phyloP scores from a whole-genome alignment of 192 early-diverging fungal species.

The Coemansia sp. region DNA sequence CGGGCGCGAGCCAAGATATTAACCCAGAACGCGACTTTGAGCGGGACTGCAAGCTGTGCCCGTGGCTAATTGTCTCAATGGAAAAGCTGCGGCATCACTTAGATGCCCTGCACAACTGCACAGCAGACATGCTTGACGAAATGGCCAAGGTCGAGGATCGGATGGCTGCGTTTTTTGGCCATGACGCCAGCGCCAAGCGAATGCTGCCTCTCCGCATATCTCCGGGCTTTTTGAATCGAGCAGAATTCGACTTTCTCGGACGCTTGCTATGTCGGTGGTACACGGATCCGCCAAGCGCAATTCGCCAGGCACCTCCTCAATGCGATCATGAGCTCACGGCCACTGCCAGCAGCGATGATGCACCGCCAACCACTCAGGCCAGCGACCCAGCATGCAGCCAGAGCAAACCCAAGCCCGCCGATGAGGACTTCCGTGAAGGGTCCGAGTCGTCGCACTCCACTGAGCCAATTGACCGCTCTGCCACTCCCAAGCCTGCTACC shows the following conservation, averaged over 20 bases:
- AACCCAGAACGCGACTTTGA: constrained; percentile 30
- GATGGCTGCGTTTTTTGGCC: constrained; percentile 30
- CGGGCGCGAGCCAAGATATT: too few relatives aligned
- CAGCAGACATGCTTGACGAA: constrained; percentile 5
- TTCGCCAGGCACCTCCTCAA: background rate
- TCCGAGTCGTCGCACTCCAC: constrained; percentile 2
- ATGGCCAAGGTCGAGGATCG: constrained; percentile 21
- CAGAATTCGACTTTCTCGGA: constrained; percentile 47
- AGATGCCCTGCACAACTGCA: constrained; percentile 30
- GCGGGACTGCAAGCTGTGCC: constrained; percentile 14
- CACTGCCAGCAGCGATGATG: too few relatives aligned
- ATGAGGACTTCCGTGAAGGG: background rate
- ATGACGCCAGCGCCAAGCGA: constrained; percentile 13
- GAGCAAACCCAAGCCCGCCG: too few relatives aligned
- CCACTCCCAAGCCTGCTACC: background rate
- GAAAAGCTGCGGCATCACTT: constrained; percentile 16
- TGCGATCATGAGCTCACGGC: background rate
- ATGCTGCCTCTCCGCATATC: constrained; percentile 18
- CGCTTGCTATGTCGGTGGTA: constrained; percentile 38
- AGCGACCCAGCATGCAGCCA: too few relatives aligned
- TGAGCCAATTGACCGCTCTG: background rate
- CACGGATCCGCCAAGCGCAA: constrained; percentile 18
- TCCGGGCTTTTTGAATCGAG: constrained; percentile 30
- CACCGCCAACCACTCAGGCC: background rate
- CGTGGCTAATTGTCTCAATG: constrained; percentile 10